A percentile compares a stretch with the other conserved stretches of the same genome.
phyloP scores from a whole-genome alignment of 352 stramenopile species.

The Phytophthora citricola region DNA sequence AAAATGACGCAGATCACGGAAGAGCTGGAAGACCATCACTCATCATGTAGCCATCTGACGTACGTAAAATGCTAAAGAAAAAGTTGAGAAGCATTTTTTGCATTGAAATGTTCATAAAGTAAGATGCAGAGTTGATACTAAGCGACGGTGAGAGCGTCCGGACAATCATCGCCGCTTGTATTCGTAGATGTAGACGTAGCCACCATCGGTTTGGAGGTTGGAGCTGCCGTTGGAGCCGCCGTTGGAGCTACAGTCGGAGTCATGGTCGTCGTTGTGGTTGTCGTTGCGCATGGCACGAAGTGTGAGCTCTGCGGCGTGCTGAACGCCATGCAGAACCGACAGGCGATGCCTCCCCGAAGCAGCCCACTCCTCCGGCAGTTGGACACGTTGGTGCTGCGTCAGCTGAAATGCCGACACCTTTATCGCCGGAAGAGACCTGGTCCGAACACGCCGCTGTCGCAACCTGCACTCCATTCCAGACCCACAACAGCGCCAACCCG shows the following conservation, averaged over 20 bases:
- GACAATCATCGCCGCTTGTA: constrained; percentile 23
- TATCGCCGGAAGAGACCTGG: constrained; percentile 39
- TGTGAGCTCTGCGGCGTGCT: constrained; percentile 32
- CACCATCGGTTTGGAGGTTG: not conserved
- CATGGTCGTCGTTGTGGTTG: constrained; percentile 1
- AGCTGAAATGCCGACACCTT: constrained; percentile 43
- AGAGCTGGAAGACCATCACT: constrained; percentile 10
- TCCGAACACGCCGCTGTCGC: constrained; percentile 29
- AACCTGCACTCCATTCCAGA: constrained; percentile 26
- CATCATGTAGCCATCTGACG: constrained; percentile 21
- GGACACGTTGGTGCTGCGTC: constrained; percentile 29
- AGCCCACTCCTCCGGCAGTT: constrained; percentile 39
- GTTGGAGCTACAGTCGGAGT: constrained; percentile 16
- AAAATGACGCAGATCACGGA: not conserved
- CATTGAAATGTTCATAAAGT: constrained; percentile 21
- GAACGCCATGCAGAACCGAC: constrained; percentile 38
- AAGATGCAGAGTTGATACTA: constrained; percentile 5
- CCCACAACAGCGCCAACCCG: constrained; percentile 28
- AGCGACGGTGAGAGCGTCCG: constrained; percentile 14
- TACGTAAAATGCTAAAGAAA: not conserved
- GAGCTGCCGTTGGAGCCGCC: not conserved
- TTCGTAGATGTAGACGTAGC: not conserved
- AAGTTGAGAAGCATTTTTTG: constrained; percentile 14
- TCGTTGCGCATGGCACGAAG: constrained; percentile 27
- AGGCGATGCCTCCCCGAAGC: constrained; percentile 28